phyloP scores from a whole-genome alignment of 148 eudicot species.

The Gaultheria prostrata region DNA sequence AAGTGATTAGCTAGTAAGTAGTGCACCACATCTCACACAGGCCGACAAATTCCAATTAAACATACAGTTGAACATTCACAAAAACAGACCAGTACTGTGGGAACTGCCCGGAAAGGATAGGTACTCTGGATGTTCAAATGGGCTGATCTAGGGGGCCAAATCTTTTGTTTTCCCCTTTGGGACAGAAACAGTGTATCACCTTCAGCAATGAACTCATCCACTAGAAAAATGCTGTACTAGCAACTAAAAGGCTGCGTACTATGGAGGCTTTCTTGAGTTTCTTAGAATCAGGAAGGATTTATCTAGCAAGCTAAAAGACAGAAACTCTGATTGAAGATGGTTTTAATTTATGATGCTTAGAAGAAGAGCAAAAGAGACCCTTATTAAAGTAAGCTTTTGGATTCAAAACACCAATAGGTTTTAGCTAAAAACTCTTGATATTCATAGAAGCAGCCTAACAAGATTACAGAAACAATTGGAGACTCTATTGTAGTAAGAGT shows the following conservation, averaged over 20 bases:
- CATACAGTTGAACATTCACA: neutral
- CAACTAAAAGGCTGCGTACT: neutral
- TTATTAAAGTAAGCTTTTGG: neutral
- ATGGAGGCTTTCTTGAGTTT: neutral
- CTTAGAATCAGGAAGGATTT: neutral
- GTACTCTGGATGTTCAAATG: slow-evolving; percentile 4
- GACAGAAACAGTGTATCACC: neutral
- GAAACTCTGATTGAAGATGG: neutral
- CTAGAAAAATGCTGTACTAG: neutral
- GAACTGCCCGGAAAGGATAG: neutral
- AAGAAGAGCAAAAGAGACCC: neutral
- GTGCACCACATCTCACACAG: neutral
- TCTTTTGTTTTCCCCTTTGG: neutral
- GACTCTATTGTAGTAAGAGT: neutral
- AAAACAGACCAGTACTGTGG: neutral
- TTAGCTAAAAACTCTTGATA: neutral
- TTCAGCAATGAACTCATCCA: neutral
- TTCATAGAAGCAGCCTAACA: neutral
- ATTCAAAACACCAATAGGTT: neutral
- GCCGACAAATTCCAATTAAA: neutral
- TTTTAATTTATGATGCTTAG: neutral
- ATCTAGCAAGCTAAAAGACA: neutral
- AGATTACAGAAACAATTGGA: neutral
- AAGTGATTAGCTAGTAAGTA: neutral
- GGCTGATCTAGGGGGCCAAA: neutral